Evolutionary conservation across 768 basidiomycete species (phyloP), one percentile per base, ranked within the genome.

Genomic region (Amanita jacksonii): DNA sequence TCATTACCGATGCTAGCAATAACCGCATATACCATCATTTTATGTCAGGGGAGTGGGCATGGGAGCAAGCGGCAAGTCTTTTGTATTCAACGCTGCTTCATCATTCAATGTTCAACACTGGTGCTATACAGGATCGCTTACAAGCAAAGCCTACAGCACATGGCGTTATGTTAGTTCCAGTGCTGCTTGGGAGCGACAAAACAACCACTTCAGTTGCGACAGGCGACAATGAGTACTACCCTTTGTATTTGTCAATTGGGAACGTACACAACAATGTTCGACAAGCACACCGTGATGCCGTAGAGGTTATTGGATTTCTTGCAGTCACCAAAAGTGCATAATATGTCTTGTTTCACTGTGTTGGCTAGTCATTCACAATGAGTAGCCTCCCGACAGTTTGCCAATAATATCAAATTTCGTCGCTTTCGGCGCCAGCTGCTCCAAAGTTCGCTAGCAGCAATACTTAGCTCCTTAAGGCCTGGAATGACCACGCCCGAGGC

Each of bases 101-200:
- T 16, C n/a, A n/a, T n/a, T n/a, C 38, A 6, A 27, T 27, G n/a
- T 15, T 31, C 15, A 41, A 4, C 6, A n/a, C n/a, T n/a, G n/a
- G n/a, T 31, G 8, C 8, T 30, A 16, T 8, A n/a, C 27, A 61
- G 54, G 54, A 61, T 23, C 38, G 34, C 5, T 57, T 57, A 38
- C 37, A 52, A 8, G 12, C 41, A 12, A 36, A 54, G 32, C 43
- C 51, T 10, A 8, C 38, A 10, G 53, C 46, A 10, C 56, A 53
- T 35, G 61, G 62, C 15, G 46, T 53, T 13, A 50, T 59, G 42
- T 46, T 60, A 30, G 46, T 55, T 5, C 50, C 54, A 3, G 45
- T 62, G 7, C 43, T 65, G 19, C 46, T 48, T 5, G 60, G 65
- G 0, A 63, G 60, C 38, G 55, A 65, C 42, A 66, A 66, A 44